Evolutionary conservation across 2,329 filamentous ascomycete species (phyloP), one percentile per base, ranked within the genome.

Genomic region (Fusarium pininemorale): DNA sequence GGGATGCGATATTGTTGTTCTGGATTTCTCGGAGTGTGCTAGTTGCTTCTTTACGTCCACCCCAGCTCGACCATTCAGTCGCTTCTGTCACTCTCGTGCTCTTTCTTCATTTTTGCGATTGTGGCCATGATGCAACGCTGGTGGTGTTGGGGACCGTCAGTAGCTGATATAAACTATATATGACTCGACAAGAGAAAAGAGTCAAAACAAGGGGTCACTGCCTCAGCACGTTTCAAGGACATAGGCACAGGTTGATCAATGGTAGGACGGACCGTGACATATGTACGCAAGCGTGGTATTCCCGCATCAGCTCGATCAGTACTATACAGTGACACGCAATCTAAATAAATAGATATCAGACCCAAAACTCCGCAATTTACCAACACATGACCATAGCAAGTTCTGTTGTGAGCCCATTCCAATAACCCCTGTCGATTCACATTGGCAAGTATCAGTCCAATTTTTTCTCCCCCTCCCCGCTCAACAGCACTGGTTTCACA

Each of bases 311-410:
- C 47, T 68, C 51, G n/a, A 35, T 44, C 37, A 69, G 50, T 26
- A 45, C 26, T 74, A 67, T 77, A 69, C 75, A 74, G 73, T 56
- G 63, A 56, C 61, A 72, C 60, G 55, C 57, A 69, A 63, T 44
- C 57, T 44, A 70, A 54, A 66, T 28, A 58, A 37, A 66, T 41
- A 74, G 63, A 47, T 47, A 66, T 59, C 74, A 63, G 59, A 71
- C 66, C 76, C 75, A 74, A 63, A 79, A 79, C 78, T 79, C 78
- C 78, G 42, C 70, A 60, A 72, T 66, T 66, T 69, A 56, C 57
- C 60, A 50, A 61, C 35, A 57, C 55, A 61, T 41, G 30, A 55
- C 47, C 39, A 58, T 39, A 53, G 62, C 32, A 73, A 58, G 62
- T 45, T 48, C 51, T 59, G 50, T 47, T 55, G 42, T 51, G 51